Evolutionary conservation across 768 basidiomycete genomes (phyloP).

Genomic region (Naematelia encephala): DNA sequence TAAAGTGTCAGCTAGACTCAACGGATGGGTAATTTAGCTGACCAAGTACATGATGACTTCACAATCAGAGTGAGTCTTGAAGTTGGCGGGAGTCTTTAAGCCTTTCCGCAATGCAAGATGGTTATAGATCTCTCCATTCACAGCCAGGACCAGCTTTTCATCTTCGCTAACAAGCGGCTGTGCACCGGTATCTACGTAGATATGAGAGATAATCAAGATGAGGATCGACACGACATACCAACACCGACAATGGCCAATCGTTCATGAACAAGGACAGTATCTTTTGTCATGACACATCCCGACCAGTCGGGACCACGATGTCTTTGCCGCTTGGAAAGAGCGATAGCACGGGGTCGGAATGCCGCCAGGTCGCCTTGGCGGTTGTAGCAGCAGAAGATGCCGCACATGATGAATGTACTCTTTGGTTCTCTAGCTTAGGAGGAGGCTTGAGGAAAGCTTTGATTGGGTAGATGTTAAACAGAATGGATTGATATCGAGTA

Average conservation of each 20-base stretch:
- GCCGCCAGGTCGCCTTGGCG: slow-evolving; percentile 63
- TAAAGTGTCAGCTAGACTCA: not conserved
- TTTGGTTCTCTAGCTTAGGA: not conserved
- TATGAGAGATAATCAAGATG: slow-evolving; percentile 8
- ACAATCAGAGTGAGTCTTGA: slow-evolving; percentile 98
- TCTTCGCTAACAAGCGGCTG: slow-evolving; percentile 89
- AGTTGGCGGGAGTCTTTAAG: slow-evolving; percentile 65
- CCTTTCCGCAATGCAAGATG: slow-evolving; percentile 72
- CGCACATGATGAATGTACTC: slow-evolving; percentile 65
- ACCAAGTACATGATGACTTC: slow-evolving; percentile 94
- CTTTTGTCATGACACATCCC: slow-evolving; percentile 82
- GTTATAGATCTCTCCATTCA: slow-evolving; percentile 99
- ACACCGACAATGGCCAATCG: slow-evolving; percentile 97
- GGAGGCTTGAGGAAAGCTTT: not conserved
- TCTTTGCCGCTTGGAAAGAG: slow-evolving; percentile 81
- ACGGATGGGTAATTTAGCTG: slow-evolving; percentile 28
- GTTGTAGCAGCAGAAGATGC: slow-evolving; percentile 82
- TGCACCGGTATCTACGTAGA: slow-evolving; percentile 77
- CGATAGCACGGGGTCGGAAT: slow-evolving; percentile 71
- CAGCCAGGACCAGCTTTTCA: slow-evolving; percentile 75
- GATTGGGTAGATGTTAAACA: not conserved
- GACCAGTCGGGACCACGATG: slow-evolving; percentile 99
- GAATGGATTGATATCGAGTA: not conserved
- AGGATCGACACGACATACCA: slow-evolving; percentile 58
- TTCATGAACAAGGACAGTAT: slow-evolving; percentile 84